phyloP scores from a whole-genome alignment of 108 stramenopile species.

The Fragilariopsis cylindrus region DNA sequence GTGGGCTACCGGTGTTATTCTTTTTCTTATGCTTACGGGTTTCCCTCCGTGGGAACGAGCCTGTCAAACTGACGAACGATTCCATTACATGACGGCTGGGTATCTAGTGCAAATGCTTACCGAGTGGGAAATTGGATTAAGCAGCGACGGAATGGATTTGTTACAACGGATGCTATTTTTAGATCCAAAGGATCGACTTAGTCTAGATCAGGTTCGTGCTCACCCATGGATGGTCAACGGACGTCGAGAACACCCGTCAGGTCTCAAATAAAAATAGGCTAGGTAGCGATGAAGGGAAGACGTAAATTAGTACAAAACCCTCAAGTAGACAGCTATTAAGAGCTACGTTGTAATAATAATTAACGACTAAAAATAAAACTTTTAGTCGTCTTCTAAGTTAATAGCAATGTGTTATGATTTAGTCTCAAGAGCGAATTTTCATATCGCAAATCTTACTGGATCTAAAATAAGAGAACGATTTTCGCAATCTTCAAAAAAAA shows the following conservation, averaged over 20 bases:
- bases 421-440: no score
- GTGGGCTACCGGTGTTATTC: slow-evolving; percentile 93
- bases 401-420: no score
- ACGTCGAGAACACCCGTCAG: slow-evolving; percentile 24
- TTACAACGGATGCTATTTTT: slow-evolving; percentile 83
- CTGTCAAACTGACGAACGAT: slow-evolving; percentile 65
- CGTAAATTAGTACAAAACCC: no score
- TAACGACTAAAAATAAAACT: no score
- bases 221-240: slow-evolving; percentile 84
- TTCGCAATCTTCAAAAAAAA: no score
- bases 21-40: slow-evolving; percentile 90
- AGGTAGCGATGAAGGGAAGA: no score
- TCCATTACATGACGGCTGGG: slow-evolving; percentile 78
- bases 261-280: slow-evolving; percentile 6
- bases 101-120: slow-evolving; percentile 81
- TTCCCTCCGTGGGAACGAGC: slow-evolving; percentile 90
- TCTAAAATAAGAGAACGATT: no score
- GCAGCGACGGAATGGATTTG: slow-evolving; percentile 79
- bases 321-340: no score
- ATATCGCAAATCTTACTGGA: no score
- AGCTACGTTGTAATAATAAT: no score
- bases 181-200: slow-evolving; percentile 80
- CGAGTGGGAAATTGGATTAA: slow-evolving; percentile 78
- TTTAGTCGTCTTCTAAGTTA: no score
- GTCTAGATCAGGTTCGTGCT: slow-evolving; percentile 76